Conservation (phyloP, 148 eudicot species). For the Fagopyrum homotropicum region DNA sequence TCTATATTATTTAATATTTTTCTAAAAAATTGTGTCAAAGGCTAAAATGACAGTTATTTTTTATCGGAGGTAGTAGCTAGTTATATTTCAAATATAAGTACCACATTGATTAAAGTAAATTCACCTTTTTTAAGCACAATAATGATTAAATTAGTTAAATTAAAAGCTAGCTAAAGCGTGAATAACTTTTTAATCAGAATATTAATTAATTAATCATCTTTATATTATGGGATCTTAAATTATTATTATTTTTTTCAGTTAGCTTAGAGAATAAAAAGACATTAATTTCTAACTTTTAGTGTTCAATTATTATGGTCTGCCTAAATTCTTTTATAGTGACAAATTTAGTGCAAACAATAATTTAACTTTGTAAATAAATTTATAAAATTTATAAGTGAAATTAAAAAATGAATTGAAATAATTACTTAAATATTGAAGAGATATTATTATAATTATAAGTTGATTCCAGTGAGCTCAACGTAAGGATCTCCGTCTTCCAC, state of each 20-base stretch:
- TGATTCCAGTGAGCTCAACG: not conserved
- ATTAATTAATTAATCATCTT: not conserved
- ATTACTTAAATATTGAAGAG: not conserved
- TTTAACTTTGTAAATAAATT: not conserved
- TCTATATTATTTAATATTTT: too few relatives aligned
- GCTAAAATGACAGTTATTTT: too few relatives aligned
- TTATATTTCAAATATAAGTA: not conserved
- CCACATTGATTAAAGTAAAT: not conserved
- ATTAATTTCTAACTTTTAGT: slow-evolving; percentile 4
- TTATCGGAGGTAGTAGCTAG: too few relatives aligned
- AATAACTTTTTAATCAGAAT: not conserved
- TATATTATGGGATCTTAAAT: not conserved
- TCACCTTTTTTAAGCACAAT: not conserved
- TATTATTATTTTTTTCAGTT: not conserved
- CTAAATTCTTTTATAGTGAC: not conserved
- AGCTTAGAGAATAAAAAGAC: not conserved
- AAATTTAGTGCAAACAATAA: not conserved
- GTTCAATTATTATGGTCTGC: not conserved
- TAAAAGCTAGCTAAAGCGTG: not conserved
- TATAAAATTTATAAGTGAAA: not conserved
- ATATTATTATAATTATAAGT: not conserved
- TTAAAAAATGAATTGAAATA: not conserved
- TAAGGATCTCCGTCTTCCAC: not conserved
- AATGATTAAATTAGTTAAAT: not conserved
- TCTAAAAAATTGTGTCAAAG: too few relatives aligned